phyloP scores from a whole-genome alignment of 345 rosid species.

The Sisymbrium irio region DNA sequence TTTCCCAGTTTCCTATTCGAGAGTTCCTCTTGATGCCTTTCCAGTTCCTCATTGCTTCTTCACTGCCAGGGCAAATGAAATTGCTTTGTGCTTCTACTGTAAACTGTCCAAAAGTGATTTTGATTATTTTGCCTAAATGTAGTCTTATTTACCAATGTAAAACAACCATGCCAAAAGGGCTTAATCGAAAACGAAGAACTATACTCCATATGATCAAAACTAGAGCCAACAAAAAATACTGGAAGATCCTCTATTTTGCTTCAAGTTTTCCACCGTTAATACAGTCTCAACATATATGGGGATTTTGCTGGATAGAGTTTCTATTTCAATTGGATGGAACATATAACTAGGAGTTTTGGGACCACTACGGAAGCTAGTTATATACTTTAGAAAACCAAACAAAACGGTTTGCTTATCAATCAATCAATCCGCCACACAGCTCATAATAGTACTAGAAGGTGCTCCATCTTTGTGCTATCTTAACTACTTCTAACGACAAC shows the following conservation, averaged over 20 bases:
- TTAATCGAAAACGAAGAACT: neutral
- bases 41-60: neutral
- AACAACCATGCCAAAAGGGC: neutral
- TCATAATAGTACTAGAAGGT: neutral
- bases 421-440: neutral
- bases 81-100: neutral
- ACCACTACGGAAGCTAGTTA: neutral
- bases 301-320: too few species aligned
- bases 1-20: constrained; percentile 1
- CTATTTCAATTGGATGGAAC: too few species aligned
- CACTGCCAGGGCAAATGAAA: neutral
- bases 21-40: neutral
- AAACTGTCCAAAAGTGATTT: neutral
- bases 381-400: neutral
- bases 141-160: neutral
- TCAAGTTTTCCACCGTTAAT: too few species aligned
- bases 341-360: neutral
- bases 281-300: too few species aligned
- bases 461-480: neutral
- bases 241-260: too few species aligned
- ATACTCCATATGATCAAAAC: neutral
- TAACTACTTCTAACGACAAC: constrained; percentile 9
- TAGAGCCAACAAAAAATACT: neutral
- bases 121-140: neutral
- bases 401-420: neutral